Percentiles rank a stretch among this genome's conserved stretches.
Conservation (phyloP, 345 rosid species). For the Capsella bursapastoris region DNA sequence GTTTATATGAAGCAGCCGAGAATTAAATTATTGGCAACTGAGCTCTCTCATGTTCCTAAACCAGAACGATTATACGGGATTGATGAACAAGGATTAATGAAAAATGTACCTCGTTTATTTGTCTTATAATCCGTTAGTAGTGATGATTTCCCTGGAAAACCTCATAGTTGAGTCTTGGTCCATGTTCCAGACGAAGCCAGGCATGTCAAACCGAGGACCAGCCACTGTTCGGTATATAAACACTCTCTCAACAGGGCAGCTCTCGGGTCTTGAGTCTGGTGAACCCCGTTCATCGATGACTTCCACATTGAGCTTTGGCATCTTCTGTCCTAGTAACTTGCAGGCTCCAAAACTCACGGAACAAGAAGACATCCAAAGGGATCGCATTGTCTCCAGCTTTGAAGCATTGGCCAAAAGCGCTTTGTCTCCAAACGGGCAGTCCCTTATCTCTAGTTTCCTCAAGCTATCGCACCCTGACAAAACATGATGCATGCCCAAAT, state of each 20-base stretch:
- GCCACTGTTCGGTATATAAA: conserved; percentile 81
- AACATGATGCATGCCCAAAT: conserved; percentile 84
- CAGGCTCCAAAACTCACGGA: conserved; percentile 85
- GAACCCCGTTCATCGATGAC: conserved; percentile 81
- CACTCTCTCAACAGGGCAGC: conserved; percentile 84
- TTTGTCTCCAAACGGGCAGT: conserved; percentile 92
- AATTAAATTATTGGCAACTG: conserved; percentile 8
- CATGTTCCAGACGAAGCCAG: conserved; percentile 80
- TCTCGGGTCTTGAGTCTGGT: conserved; percentile 68
- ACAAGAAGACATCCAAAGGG: conserved; percentile 99
- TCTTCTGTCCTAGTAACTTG: conserved; percentile 81
- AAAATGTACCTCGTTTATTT: conserved; percentile 41
- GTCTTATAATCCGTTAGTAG: conserved; percentile 41
- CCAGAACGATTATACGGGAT: conserved; percentile 20
- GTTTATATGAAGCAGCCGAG: conserved; percentile 24
- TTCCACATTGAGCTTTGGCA: conserved; percentile 89
- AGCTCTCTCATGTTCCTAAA: conserved; percentile 38
- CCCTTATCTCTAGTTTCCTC: conserved; percentile 91
- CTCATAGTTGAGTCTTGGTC: conserved; percentile 45
- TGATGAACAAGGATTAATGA: conserved; percentile 28
- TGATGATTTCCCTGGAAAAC: conserved; percentile 40
- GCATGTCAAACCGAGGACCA: conserved; percentile 86
- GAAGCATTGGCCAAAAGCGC: conserved; percentile 93
- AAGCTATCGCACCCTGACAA: conserved; percentile 89
- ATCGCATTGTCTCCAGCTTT: conserved; percentile 99